Evolutionary conservation across 768 basidiomycete species (phyloP), one percentile per base, ranked within the genome.

Genomic region (Hericium rajendrae): DNA sequence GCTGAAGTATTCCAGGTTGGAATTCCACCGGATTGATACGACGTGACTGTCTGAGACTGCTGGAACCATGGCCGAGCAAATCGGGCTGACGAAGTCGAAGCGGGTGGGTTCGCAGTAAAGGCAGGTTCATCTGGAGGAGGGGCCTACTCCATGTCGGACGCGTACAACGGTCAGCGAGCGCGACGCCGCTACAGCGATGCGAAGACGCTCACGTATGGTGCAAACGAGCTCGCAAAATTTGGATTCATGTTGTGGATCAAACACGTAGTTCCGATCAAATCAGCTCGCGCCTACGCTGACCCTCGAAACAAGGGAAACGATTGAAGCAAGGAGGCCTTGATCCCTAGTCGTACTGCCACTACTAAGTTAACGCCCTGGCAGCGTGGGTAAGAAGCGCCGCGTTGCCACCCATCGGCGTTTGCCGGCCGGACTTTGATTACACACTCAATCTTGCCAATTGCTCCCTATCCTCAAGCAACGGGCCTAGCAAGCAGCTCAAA

Each of bases 21-120:
- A 37, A 82, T 72, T 12, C 78, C 84, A 13, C 87, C 88, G 12
- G 83, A 83, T 69, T 88, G 88, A 62, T 88, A 89, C 3, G 86
- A 84, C 8, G 72, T 67, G 52, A 71, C 55, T 65, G 40, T 60
- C 66, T 13, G 70, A 64, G 66, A 56, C 49, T 67, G 69, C 51
- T 70, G 60, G 56, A 84, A 82, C 83, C 84, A 85, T 16, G 80
- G 73, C 56, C 76, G 72, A 58, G 66, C 58, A 28, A 68, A 55
- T 58, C 66, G 67, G 11, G 70, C 64, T 6, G 72, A 55, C 6
- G 71, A 52, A 8, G 49, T 18, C 9, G 70, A 57, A n/a, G 48
- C n/a, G 28, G 62, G 52, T 26, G 62, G 62, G 13, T 59, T 65
- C 5, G 57, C 58, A 2, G 64, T 56, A 56, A 67, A 63, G 13